A percentile compares a stretch with the other conserved stretches of the same genome.
Evolutionary conservation across 2,329 filamentous ascomycete species (phyloP).

Genomic region (Neofusicoccum umdonicola): DNA sequence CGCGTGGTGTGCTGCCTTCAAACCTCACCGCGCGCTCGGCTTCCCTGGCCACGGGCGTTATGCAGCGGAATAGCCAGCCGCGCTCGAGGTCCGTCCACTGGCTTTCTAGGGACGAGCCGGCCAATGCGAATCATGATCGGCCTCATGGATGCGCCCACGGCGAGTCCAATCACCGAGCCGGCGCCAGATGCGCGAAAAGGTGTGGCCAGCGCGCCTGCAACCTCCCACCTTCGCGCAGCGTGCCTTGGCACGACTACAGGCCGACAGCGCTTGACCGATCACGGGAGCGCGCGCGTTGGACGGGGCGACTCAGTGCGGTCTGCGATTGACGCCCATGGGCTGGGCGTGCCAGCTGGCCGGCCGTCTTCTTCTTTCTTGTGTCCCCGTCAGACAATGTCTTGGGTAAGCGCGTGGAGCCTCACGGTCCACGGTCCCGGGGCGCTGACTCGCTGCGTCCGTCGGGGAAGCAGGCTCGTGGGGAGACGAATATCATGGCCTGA

Average conservation of each 20-base stretch:
- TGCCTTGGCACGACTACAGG: conserved; percentile 7
- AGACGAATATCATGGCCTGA: conserved; percentile 14
- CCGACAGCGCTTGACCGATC: background rate
- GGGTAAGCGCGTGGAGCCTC: conserved; percentile 10
- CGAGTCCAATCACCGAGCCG: conserved; percentile 14
- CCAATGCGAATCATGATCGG: conserved; percentile 17
- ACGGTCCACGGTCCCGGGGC: background rate
- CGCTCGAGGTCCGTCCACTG: conserved; percentile 6
- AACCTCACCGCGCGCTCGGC: background rate
- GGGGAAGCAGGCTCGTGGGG: conserved; percentile 12
- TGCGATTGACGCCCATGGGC: background rate
- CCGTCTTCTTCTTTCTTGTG: background rate
- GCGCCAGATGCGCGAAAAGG: conserved; percentile 10
- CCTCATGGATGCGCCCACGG: conserved; percentile 15
- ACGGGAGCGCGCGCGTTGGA: background rate
- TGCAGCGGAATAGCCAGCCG: conserved; percentile 8
- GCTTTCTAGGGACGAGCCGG: conserved; percentile 15
- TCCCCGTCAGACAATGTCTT: background rate
- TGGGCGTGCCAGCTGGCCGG: background rate
- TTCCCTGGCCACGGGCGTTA: background rate
- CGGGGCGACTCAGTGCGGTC: background rate
- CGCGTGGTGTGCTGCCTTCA: background rate
- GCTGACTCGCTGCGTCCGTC: conserved; percentile 9
- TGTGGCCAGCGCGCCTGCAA: conserved; percentile 2
- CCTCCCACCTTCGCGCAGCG: background rate